phyloP scores from a whole-genome alignment of 164 flowering plant genomes.

The Berberis vulgaris region DNA sequence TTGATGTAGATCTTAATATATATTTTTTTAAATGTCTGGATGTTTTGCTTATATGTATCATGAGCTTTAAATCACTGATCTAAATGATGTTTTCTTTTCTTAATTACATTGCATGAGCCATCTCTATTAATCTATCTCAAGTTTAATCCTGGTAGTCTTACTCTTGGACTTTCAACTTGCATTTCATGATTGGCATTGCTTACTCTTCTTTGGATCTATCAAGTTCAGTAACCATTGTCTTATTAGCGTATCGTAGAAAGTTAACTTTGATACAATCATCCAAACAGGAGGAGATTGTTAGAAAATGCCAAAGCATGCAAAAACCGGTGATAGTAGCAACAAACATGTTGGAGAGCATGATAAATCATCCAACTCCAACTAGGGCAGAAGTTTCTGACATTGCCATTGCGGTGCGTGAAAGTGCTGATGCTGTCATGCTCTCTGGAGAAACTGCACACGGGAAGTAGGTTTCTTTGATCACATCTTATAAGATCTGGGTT shows the following conservation, averaged over 20 bases:
- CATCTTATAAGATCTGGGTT: neutral
- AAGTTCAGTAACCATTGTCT: neutral
- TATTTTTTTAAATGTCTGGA: too few relatives aligned
- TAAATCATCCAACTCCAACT: constrained; percentile 92
- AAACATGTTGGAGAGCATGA: constrained; percentile 99
- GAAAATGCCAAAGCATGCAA: constrained; percentile 75
- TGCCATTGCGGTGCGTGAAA: constrained; percentile 93
- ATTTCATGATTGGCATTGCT: neutral
- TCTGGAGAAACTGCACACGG: constrained; percentile 99
- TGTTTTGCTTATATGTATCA: too few relatives aligned
- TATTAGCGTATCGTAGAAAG: neutral
- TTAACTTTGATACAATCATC: neutral
- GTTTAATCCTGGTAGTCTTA: too few relatives aligned
- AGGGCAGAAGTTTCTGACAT: constrained; percentile 99
- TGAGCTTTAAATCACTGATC: too few relatives aligned
- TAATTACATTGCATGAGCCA: too few relatives aligned
- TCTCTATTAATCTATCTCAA: too few relatives aligned
- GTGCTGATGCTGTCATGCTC: constrained; percentile 98
- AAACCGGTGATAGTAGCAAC: constrained; percentile 99
- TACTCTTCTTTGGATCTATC: neutral
- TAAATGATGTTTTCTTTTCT: too few relatives aligned
- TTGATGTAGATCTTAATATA: too few relatives aligned
- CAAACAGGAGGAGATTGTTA: constrained; percentile 81
- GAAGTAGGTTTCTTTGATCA: constrained; percentile 51
- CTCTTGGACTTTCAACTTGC: too few relatives aligned